Evolutionary conservation across 129 eudicot genomes (phyloP).

Genomic region (Oenanthe sinensis): DNA sequence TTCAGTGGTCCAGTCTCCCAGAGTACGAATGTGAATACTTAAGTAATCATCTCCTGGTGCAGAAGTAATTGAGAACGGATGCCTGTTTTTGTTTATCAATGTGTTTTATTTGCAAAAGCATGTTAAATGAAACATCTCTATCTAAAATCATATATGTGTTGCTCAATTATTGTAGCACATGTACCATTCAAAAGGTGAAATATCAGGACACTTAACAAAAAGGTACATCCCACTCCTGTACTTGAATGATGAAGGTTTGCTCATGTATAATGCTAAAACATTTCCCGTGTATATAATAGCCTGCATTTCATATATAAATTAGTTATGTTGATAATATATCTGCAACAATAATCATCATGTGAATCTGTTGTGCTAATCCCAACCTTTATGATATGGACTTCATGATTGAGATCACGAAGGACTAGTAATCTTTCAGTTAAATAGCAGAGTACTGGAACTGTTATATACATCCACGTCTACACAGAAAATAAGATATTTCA

Average conservation of each 20-base stretch:
- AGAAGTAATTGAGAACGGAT: conserved; percentile 93
- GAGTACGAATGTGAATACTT: conserved; percentile 83
- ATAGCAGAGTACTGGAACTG: conserved; percentile 58
- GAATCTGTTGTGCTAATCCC: neutral
- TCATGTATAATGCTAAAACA: conserved; percentile 87
- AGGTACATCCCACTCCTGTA: conserved; percentile 99
- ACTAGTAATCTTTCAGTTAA: conserved; percentile 59
- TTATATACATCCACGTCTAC: conserved; percentile 95
- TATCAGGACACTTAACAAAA: conserved; percentile 83
- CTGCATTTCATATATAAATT: conserved; percentile 30
- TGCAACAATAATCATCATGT: neutral
- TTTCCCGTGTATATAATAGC: conserved; percentile 82
- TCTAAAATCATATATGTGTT: neutral
- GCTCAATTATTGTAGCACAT: neutral
- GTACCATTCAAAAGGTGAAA: conserved; percentile 85
- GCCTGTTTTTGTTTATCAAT: conserved; percentile 37
- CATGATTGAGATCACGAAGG: conserved; percentile 37
- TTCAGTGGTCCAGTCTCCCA: conserved; percentile 96
- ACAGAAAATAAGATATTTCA: neutral
- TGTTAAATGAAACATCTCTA: neutral
- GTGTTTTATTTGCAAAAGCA: neutral
- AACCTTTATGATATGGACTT: conserved; percentile 60
- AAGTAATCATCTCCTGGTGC: conserved; percentile 82
- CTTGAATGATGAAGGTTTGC: conserved; percentile 72
- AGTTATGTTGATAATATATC: neutral